Evolutionary conservation across 306 rosid genomes (phyloP).

Genomic region (Cicer bijugum): DNA sequence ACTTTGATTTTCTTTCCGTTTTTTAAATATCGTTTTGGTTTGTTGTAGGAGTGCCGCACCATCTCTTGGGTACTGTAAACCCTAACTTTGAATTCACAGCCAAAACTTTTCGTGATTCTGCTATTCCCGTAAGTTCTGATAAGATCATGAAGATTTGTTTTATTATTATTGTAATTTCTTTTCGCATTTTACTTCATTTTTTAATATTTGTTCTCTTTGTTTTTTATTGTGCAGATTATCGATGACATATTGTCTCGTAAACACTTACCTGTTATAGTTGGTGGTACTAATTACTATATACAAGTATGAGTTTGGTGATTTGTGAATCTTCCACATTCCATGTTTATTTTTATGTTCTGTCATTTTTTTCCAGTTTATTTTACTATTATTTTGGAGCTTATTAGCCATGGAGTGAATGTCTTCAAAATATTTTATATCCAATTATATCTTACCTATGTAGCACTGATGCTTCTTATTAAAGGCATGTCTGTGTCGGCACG

Average conservation of each 20-base stretch:
- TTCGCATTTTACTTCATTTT: neutral
- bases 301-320: slow-evolving; percentile 59
- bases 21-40: slow-evolving; percentile 18
- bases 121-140: slow-evolving; percentile 59
- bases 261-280: slow-evolving; percentile 79
- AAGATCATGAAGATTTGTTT: neutral
- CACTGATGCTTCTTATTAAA: no score
- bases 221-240: slow-evolving; percentile 69
- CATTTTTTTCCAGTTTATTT: no score
- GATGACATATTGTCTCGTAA: slow-evolving; percentile 69
- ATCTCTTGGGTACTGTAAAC: slow-evolving; percentile 75
- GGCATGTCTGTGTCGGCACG: no score
- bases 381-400: no score
- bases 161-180: neutral
- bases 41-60: slow-evolving; percentile 77
- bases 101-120: slow-evolving; percentile 77
- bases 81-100: slow-evolving; percentile 82
- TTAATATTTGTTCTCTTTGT: neutral
- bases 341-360: neutral
- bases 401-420: no score
- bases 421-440: no score
- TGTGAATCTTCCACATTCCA: slow-evolving; percentile 1
- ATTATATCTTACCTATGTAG: no score
- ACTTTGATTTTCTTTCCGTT: neutral
- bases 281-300: slow-evolving; percentile 95